Base-by-base conservation (phyloP, 2,329 filamentous ascomycete genomes). In the Fusarium sp. region DNA sequence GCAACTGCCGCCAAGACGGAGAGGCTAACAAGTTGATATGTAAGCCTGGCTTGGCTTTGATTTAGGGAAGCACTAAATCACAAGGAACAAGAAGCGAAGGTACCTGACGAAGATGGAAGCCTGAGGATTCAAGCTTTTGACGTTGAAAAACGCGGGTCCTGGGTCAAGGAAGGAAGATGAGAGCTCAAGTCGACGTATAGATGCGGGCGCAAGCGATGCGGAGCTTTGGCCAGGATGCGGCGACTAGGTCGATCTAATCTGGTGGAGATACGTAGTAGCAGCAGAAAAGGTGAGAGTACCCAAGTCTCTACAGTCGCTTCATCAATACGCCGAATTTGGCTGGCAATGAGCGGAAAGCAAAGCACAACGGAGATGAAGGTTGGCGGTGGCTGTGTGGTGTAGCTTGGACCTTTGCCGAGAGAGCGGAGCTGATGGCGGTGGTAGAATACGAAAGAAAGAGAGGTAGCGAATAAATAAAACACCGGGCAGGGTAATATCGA, bases 1-100 rank as follows among this genome's bases (percentile, higher is more conserved):
- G 40, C 45, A 58, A 67, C 53, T 57, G 63, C 48, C 51, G 63
- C 63, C 66, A 70, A 69, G 66, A 53, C 58, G 53, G 46, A 67
- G 47, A 69, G 66, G 50, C 65, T 63, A 57, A 52, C 39, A 36
- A 40, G 31, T 45, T 56, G 57, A 55, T 48, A 39, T 49, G 37
- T 35, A 70, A 67, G 66, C 63, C 50, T 64, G 67, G 58, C 63
- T 67, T 61, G 63, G 58, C 66, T 48, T 50, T 49, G 62, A 42
- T 37, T 46, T 49, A 31, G 62, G 45, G 29, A 45, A 62, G 45
- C 27, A 51, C 65, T 55, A 46, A 66, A 66, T 68, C 65, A 62
- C 65, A 56, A 42, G 27, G 48, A 51, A 21, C 33, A 49, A 41
- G 42, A 35, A 40, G 47, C 23, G 29, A 31, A 27, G 21, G 41